A percentile compares a stretch with the other conserved stretches of the same genome.
phyloP scores from a whole-genome alignment of 371 early-diverging fungal species.

The Haplosporangium sp. region DNA sequence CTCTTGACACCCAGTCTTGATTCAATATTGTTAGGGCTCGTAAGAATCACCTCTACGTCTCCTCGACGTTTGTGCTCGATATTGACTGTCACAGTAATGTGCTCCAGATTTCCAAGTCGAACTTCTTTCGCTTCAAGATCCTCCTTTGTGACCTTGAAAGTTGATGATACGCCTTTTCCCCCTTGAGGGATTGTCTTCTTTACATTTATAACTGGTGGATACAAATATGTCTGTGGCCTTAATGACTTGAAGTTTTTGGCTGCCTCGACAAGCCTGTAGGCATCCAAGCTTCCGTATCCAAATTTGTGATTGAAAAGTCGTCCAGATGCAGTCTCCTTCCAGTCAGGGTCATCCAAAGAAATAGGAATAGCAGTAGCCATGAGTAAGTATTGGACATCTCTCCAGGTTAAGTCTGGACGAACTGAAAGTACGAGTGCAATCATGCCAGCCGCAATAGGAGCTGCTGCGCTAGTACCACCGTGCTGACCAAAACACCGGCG shows the following conservation, averaged over 20 bases:
- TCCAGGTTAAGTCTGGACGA: slow-evolving; percentile 90
- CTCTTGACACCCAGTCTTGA: slow-evolving; percentile 77
- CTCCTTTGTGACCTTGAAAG: slow-evolving; percentile 56
- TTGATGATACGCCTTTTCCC: slow-evolving; percentile 59
- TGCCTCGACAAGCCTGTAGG: slow-evolving; percentile 80
- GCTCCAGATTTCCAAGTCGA: slow-evolving; percentile 77
- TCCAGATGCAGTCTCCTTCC: slow-evolving; percentile 71
- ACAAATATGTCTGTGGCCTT: slow-evolving; percentile 68
- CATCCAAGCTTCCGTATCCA: slow-evolving; percentile 92
- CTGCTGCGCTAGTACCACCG: slow-evolving; percentile 98
- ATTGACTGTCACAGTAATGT: slow-evolving; percentile 85
- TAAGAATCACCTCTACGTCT: slow-evolving; percentile 81
- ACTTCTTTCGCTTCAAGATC: slow-evolving; percentile 55
- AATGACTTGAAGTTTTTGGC: slow-evolving; percentile 78
- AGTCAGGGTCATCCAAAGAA: slow-evolving; percentile 68
- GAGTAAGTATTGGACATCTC: slow-evolving; percentile 89
- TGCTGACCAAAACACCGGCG: slow-evolving; percentile 80
- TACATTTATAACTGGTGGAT: slow-evolving; percentile 56
- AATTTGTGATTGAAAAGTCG: slow-evolving; percentile 88
- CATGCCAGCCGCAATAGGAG: slow-evolving; percentile 93
- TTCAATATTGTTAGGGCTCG: slow-evolving; percentile 75
- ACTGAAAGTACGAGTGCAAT: slow-evolving; percentile 88
- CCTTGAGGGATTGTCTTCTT: slow-evolving; percentile 73
- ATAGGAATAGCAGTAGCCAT: slow-evolving; percentile 85
- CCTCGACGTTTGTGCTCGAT: slow-evolving; percentile 85